Evolutionary conservation across 2,329 filamentous ascomycete genomes (phyloP).

Genomic region (Leptographium galeiforme): DNA sequence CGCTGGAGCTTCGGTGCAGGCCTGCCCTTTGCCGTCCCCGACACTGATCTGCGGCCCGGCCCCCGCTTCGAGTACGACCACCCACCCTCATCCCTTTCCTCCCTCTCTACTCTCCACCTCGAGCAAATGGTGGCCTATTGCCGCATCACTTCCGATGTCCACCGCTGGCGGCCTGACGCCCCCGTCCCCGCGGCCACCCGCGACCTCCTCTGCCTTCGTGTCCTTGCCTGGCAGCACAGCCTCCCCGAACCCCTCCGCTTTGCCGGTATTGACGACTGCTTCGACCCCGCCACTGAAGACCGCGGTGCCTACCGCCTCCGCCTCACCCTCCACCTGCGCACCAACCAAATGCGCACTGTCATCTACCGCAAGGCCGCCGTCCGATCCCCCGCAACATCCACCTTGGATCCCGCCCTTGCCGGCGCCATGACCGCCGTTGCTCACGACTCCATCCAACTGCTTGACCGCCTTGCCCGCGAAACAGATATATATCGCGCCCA

Average conservation of each 20-base stretch:
- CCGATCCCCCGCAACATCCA: not conserved
- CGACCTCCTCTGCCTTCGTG: not conserved
- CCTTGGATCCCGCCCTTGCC: not conserved
- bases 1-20: slow-evolving; percentile 6
- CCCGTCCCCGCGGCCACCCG: not conserved
- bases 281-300: not conserved
- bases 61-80: not conserved
- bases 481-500: not conserved
- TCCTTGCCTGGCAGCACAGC: not conserved
- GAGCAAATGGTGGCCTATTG: not conserved
- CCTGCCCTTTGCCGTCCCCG: slow-evolving; percentile 3
- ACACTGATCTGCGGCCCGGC: not conserved
- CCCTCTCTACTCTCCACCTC: not conserved
- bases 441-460: not conserved
- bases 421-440: not conserved
- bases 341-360: not conserved
- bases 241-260: not conserved
- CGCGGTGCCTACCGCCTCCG: not conserved
- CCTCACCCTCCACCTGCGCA: not conserved
- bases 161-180: not conserved
- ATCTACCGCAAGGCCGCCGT: not conserved
- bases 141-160: not conserved
- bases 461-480: not conserved
- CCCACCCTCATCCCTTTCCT: not conserved
- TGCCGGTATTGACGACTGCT: not conserved